Base-by-base conservation (phyloP, 1,139 yeast genomes). In the Saccharomyces hybrid region DNA sequence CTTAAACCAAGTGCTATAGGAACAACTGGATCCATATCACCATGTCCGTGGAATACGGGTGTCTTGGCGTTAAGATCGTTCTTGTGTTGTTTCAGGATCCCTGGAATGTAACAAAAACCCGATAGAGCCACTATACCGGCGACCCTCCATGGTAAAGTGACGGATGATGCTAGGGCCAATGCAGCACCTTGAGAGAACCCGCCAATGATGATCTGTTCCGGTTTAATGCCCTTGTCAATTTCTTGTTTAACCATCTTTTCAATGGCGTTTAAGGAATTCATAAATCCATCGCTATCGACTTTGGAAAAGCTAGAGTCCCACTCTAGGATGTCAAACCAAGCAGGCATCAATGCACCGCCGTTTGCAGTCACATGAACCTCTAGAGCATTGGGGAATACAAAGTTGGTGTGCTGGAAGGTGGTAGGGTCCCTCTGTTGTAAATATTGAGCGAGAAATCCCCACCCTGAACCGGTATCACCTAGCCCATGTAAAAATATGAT, bases 101-200 rank as follows among this genome's bases (percentile, higher is more conserved):
- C 74, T 44, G 73, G 73, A 56, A 82, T 75, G 2, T 93, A 85
- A 57, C 82, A 73, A 63, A 88, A 90, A 1, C 97, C 98, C 0
- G 96, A 86, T 51, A 91, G 73, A 0, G 86, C 83, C 16, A 88
- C 72, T 48, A 86, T 77, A 1, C 97, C 99, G 12, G 88, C 99
- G 26, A 91, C 73, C 63, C 84, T 86, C 54, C 73, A 68, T 27
- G 85, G 83, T 47, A 79, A 70, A 1, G 73, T 65, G 1, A 76
- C 72, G 7, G 78, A 72, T 9, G 78, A 60, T 1, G 90, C 91
- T 56, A 88, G 73, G 1, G 95, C 73, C 11, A 91, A 61, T 0
- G 96, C 93, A 51, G 90, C 96, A 56, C 99, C 99, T 72, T 93
- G 99, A 6, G 95, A 85, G 67, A 93, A 93, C 0, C 99, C 99